A percentile compares a stretch with the other conserved stretches of the same genome.
Conservation (phyloP, 2,329 filamentous ascomycete species). For the Aspergillus glaucus region DNA sequence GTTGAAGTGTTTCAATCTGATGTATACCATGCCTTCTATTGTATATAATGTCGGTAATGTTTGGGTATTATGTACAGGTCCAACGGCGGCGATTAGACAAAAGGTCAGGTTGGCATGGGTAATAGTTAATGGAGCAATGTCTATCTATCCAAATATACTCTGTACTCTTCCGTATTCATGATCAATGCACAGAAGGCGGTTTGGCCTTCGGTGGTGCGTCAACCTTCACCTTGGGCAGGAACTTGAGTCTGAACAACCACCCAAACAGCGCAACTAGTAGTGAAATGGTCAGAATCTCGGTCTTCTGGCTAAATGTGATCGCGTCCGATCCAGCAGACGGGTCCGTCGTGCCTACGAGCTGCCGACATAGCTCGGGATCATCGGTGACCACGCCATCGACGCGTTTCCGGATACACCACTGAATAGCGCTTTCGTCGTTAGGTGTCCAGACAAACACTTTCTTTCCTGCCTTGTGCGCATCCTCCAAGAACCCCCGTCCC, state of each 20-base stretch:
- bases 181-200: not conserved
- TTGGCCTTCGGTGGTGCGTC: not conserved
- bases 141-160: not conserved
- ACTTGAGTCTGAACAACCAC: not conserved
- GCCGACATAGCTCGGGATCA: constrained; percentile 53
- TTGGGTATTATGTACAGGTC: not conserved
- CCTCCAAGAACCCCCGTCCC: constrained; percentile 60
- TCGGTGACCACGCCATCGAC: constrained; percentile 85
- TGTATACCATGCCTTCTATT: not conserved
- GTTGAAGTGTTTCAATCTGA: not conserved
- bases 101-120: not conserved
- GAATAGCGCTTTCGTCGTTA: constrained; percentile 72
- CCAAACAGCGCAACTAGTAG: not conserved
- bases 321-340: not conserved
- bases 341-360: not conserved
- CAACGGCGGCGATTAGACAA: not conserved
- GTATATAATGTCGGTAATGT: not conserved
- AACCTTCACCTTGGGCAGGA: not conserved
- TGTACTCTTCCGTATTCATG: not conserved
- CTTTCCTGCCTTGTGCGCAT: constrained; percentile 51
- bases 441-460: constrained; percentile 79
- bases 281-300: not conserved
- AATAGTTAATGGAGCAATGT: not conserved
- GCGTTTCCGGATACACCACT: constrained; percentile 62
- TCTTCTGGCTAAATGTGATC: not conserved